phyloP scores from a whole-genome alignment of 2,329 filamentous ascomycete species.

The Fusarium sp. region DNA sequence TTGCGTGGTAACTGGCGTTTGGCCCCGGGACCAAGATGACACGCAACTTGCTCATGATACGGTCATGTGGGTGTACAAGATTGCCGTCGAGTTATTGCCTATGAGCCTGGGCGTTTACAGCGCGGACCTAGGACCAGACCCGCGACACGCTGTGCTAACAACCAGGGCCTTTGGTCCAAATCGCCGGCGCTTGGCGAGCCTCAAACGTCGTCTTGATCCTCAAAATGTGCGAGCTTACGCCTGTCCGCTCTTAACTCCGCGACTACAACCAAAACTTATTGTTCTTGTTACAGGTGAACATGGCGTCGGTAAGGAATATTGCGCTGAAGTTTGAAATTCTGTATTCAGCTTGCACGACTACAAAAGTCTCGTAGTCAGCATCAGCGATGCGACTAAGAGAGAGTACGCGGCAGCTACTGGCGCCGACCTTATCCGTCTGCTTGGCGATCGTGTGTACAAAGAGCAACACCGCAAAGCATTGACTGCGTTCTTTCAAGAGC shows the following conservation, averaged over 20 bases:
- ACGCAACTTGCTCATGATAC: constrained; percentile 57
- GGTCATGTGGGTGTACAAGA: constrained; percentile 70
- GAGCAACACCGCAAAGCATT: constrained; percentile 70
- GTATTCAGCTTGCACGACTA: constrained; percentile 52
- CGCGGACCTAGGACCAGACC: constrained; percentile 75
- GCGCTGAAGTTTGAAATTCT: constrained; percentile 67
- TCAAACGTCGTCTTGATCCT: constrained; percentile 68
- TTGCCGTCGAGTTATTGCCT: constrained; percentile 64
- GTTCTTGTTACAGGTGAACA: constrained; percentile 71
- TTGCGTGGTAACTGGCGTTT: constrained; percentile 75
- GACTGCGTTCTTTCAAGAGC: constrained; percentile 65
- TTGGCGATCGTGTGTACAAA: constrained; percentile 72
- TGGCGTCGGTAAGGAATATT: constrained; percentile 73
- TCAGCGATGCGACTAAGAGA: constrained; percentile 64
- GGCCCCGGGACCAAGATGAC: constrained; percentile 68
- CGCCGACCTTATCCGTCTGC: constrained; percentile 63
- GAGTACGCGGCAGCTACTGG: constrained; percentile 68
- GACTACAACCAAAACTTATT: constrained; percentile 62
- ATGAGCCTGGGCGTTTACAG: constrained; percentile 68
- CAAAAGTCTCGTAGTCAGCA: constrained; percentile 52
- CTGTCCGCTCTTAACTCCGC: constrained; percentile 65
- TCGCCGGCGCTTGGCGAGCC: constrained; percentile 60
- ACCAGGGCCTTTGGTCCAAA: constrained; percentile 72
- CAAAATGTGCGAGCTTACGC: constrained; percentile 66
- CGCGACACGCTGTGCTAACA: constrained; percentile 68